These are phyloP conservation scores for Trichosanthes truncata DNA, from an alignment of 306 rosid genomes.

Conservation along the genomic window DNA sequence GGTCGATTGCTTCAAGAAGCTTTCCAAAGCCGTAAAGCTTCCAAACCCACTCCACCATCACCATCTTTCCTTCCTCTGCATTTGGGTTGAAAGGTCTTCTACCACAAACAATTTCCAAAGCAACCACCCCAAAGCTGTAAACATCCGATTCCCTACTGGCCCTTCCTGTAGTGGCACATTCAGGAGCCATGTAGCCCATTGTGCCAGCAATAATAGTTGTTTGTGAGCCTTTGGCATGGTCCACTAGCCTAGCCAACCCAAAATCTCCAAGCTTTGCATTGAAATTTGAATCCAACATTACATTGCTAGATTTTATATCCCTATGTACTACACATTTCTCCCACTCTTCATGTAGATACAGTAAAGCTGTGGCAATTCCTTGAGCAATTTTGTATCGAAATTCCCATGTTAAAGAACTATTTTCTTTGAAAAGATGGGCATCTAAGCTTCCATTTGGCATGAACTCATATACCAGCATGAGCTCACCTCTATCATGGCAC, in stretches of 20 bases:
- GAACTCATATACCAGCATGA: conserved; percentile 10
- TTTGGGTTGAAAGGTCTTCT: conserved; percentile 15
- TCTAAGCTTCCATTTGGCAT: conserved; percentile 14
- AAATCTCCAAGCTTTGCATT: conserved; percentile 16
- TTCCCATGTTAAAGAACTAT: not conserved
- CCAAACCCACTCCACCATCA: conserved; percentile 30
- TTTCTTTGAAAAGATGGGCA: not conserved
- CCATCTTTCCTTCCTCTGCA: not conserved
- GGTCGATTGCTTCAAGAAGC: conserved; percentile 14
- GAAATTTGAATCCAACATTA: conserved; percentile 17
- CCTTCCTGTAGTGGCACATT: too few species aligned
- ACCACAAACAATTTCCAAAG: conserved; percentile 40
- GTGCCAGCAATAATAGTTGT: conserved; percentile 14
- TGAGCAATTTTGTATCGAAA: not conserved
- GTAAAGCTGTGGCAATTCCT: conserved; percentile 10
- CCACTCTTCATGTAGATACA: conserved; percentile 14
- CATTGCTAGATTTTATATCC: conserved; percentile 16
- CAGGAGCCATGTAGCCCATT: too few species aligned
- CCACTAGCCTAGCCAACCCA: conserved; percentile 15
- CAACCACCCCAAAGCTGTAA: conserved; percentile 32
- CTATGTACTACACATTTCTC: conserved; percentile 19
- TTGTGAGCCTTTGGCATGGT: conserved; percentile 1
- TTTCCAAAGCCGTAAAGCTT: conserved; percentile 7
- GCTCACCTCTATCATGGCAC: conserved; percentile 8
- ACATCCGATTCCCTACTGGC: not conserved